These are phyloP conservation scores for Gnomoniopsis smithogilvyi DNA, from an alignment of 2,329 filamentous ascomycete species.

Conservation along the genomic window DNA sequence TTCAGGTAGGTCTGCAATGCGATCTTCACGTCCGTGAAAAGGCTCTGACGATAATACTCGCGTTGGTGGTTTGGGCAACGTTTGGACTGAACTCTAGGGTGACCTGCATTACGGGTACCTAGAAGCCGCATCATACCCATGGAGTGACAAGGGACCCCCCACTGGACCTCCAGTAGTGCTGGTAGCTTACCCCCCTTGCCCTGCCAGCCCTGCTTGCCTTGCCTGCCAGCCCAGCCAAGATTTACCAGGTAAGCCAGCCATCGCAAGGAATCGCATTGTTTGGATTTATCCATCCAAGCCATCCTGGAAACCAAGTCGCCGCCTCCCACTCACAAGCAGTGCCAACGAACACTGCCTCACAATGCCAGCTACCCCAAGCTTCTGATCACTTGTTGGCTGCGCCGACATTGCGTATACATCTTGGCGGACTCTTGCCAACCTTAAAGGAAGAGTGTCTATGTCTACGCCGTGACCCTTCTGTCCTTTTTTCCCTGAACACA, in stretches of 20 bases:
- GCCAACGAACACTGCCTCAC: slow-evolving; percentile 1
- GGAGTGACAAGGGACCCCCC: neutral
- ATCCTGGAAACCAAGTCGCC: slow-evolving; percentile 1
- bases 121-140: neutral
- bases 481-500: neutral
- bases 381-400: neutral
- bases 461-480: neutral
- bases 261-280: neutral
- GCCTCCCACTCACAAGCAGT: neutral
- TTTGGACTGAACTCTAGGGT: neutral
- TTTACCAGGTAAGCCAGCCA: neutral
- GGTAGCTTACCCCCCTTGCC: neutral
- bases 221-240: no score
- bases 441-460: neutral
- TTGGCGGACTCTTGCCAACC: slow-evolving; percentile 19
- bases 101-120: neutral
- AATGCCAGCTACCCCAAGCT: neutral
- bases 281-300: neutral
- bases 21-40: neutral
- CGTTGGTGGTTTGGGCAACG: neutral
- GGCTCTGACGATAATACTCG: neutral
- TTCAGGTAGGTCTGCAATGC: neutral
- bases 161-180: neutral
- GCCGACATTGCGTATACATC: slow-evolving; percentile 4
- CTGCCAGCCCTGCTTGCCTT: no score